These are phyloP conservation scores for Plantago coronopus DNA, from an alignment of 305 asterid species.

Conservation along the genomic window DNA sequence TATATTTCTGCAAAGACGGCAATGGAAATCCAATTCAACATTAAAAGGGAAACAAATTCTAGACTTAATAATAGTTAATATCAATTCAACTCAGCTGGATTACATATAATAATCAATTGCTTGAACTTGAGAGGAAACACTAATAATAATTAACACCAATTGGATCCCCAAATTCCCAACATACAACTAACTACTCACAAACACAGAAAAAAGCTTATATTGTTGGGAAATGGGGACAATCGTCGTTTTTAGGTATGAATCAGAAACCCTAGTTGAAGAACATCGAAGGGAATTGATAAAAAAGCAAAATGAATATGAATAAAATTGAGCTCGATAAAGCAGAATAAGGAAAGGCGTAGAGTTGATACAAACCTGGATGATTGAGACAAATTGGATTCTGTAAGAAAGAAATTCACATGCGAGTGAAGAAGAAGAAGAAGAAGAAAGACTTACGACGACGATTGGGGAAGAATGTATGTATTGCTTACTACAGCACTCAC, in stretches of 20 bases:
- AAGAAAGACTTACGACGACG: too few relatives aligned
- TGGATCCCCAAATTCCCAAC: neutral
- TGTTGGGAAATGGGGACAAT: neutral
- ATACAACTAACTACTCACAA: neutral
- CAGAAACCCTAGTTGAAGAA: neutral
- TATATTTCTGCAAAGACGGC: conserved; percentile 24
- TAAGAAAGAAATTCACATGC: neutral
- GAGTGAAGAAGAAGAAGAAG: neutral
- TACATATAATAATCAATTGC: too few relatives aligned
- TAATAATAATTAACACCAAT: neutral
- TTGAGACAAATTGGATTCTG: neutral
- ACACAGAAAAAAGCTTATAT: too few relatives aligned
- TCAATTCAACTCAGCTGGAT: conserved; percentile 10
- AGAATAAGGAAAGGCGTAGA: too few relatives aligned
- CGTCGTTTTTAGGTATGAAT: neutral
- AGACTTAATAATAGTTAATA: neutral
- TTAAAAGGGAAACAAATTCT: neutral
- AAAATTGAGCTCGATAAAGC: neutral
- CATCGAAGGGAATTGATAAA: neutral
- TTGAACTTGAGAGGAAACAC: neutral
- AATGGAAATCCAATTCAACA: conserved; percentile 26
- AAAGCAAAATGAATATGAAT: neutral
- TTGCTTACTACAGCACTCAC: too few relatives aligned
- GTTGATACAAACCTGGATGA: too few relatives aligned
- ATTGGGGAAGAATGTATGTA: conserved; percentile 7